Percentiles rank a stretch among this genome's conserved stretches.
Evolutionary conservation across 2,329 filamentous ascomycete species (phyloP).

Genomic region (Beauveria rudraprayagi): DNA sequence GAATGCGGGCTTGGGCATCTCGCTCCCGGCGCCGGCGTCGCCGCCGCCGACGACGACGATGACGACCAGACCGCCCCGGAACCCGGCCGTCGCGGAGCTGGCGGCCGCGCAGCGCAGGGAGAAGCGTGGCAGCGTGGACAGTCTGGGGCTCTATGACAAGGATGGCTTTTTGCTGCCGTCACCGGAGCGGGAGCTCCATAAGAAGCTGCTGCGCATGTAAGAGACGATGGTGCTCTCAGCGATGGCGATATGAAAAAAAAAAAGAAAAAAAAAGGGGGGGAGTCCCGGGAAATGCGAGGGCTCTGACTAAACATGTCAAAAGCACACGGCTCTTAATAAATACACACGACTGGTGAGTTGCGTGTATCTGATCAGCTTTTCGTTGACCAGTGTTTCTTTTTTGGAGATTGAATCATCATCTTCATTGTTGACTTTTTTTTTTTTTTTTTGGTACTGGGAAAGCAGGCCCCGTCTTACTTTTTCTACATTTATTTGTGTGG

Average conservation of each 20-base stretch:
- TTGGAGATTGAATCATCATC: neutral
- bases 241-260: no score
- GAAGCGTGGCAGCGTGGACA: slow-evolving; percentile 28
- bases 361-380: neutral
- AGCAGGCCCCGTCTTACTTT: neutral
- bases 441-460: neutral
- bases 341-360: no score
- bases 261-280: no score
- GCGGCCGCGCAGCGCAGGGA: slow-evolving; percentile 16
- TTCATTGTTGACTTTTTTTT: neutral
- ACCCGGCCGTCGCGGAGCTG: slow-evolving; percentile 21
- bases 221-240: neutral
- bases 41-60: neutral
- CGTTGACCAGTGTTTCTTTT: neutral
- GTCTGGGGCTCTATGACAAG: slow-evolving; percentile 35
- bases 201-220: slow-evolving; percentile 22
- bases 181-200: slow-evolving; percentile 27
- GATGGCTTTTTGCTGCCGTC: slow-evolving; percentile 38
- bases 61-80: slow-evolving; percentile 8
- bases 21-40: neutral
- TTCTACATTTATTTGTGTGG: neutral
- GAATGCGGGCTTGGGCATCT: slow-evolving; percentile 9
- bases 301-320: no score
- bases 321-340: no score
- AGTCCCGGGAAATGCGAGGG: no score